phyloP scores from a whole-genome alignment of 495 filamentous ascomycete species.

The Halenospora varia region DNA sequence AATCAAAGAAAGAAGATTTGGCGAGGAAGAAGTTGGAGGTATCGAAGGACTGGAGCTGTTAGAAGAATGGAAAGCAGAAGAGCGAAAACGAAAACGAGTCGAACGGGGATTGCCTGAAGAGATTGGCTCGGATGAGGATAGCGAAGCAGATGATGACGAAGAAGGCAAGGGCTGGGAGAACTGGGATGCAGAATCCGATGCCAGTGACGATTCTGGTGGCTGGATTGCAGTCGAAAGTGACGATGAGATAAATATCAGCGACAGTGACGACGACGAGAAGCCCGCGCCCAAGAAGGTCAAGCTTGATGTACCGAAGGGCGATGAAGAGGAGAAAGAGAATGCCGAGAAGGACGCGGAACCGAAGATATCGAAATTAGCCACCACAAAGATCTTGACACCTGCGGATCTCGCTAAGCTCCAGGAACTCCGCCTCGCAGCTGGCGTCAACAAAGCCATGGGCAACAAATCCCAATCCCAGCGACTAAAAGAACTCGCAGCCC shows the following conservation, averaged over 20 bases:
- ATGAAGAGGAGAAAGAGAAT: slow-evolving; percentile 30
- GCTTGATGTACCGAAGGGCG: slow-evolving; percentile 18
- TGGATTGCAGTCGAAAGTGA: slow-evolving; percentile 93
- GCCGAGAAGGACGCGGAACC: slow-evolving; percentile 30
- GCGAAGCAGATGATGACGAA: slow-evolving; percentile 41
- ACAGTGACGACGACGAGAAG: slow-evolving; percentile 67
- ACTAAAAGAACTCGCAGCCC: slow-evolving; percentile 45
- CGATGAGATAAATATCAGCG: slow-evolving; percentile 71
- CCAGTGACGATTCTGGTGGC: slow-evolving; percentile 72
- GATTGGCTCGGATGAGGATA: slow-evolving; percentile 48
- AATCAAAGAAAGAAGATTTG: slow-evolving; percentile 69
- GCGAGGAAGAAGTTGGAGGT: slow-evolving; percentile 70
- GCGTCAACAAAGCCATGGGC: slow-evolving; percentile 59
- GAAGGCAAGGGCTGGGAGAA: slow-evolving; percentile 66
- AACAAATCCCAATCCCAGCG: slow-evolving; percentile 30
- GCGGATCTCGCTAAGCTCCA: slow-evolving; percentile 89
- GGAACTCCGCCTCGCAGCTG: slow-evolving; percentile 73
- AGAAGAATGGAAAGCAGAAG: slow-evolving; percentile 90
- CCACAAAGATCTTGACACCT: slow-evolving; percentile 82
- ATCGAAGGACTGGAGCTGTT: slow-evolving; percentile 93
- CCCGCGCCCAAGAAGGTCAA: slow-evolving; percentile 60
- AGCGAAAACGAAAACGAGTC: slow-evolving; percentile 63
- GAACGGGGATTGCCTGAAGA: slow-evolving; percentile 62
- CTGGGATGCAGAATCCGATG: slow-evolving; percentile 81
- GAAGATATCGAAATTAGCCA: slow-evolving; percentile 66